Evolutionary conservation across 2,329 filamentous ascomycete genomes (phyloP), one percentile per base, ranked within the genome.

Genomic region (Scedosporium dehoogii): DNA sequence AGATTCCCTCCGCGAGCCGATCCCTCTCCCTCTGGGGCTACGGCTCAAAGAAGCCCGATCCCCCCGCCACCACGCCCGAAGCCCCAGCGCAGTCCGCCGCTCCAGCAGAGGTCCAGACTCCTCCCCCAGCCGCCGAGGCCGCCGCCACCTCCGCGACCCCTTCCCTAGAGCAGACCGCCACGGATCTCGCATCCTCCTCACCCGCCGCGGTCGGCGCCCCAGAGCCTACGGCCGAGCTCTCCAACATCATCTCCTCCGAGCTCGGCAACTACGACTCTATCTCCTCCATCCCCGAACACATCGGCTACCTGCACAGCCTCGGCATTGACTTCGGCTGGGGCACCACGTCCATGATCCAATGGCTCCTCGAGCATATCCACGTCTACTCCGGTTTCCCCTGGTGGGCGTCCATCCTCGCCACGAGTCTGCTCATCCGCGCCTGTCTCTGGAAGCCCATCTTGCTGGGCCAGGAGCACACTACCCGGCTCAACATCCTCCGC

Each of bases 281-380:
- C 59, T 67, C 85, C 64, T 76, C 82, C 65, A 83, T 91, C 65
- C 85, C 89, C 42, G 89, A 93, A 70, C 80, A 85, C 59, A 84
- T 96, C 63, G 94, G 94, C 65, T 97, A 92, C 70, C 79, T 99
- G 63, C 85, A 90, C 68, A 81, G 85, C 6, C 79, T 97, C 10
- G 94, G 94, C 3, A 78, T 99, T 23, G 90, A 97, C 69, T 97
- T 88, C 70, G 92, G 93, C 71, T 92, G 79, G 78, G 93, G 93
- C 16, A 85, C 90, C 4, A 90, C 92, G 0, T 77, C 86, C 3
- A 67, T 85, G 16, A 85, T 94, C 73, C 82, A 97, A 75, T 92
- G 82, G 80, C 23, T 84, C 2, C 76, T 97, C 10, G 94, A 99
- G 78, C 86, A 93, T 71, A 72, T 96, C 48, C 91, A 99, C 75